A percentile compares a stretch with the other conserved stretches of the same genome.
Evolutionary conservation across 441 rosid genomes (phyloP).

Genomic region (Erodium texanum): DNA sequence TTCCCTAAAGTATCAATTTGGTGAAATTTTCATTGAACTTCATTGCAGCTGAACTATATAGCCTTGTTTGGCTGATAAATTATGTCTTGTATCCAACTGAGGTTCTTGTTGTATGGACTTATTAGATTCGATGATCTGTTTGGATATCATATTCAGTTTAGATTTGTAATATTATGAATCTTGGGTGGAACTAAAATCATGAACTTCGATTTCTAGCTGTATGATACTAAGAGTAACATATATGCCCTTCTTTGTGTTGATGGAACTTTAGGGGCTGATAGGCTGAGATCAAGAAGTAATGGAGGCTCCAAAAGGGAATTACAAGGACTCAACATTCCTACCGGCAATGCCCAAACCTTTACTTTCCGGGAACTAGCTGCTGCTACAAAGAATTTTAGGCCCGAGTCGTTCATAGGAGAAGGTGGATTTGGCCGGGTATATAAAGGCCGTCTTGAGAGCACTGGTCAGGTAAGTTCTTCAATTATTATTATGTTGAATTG

Average conservation of each 20-base stretch:
- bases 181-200: too few relatives aligned
- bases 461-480: slow-evolving; percentile 63
- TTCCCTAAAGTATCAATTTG: not conserved
- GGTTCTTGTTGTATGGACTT: not conserved
- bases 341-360: slow-evolving; percentile 66
- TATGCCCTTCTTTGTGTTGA: slow-evolving; percentile 14
- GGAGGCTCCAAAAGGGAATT: slow-evolving; percentile 59
- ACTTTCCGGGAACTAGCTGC: slow-evolving; percentile 79
- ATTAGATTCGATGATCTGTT: not conserved
- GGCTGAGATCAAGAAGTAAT: slow-evolving; percentile 57
- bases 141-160: not conserved
- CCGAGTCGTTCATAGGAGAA: slow-evolving; percentile 88
- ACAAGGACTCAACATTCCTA: slow-evolving; percentile 40
- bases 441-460: slow-evolving; percentile 75
- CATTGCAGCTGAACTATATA: not conserved
- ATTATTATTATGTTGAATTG: not conserved
- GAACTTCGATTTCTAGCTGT: too few relatives aligned
- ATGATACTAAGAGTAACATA: not conserved
- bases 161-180: not conserved
- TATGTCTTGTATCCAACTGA: too few relatives aligned
- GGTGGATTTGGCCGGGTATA: slow-evolving; percentile 97
- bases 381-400: slow-evolving; percentile 85
- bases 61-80: not conserved
- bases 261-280: slow-evolving; percentile 60
- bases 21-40: not conserved